Evolutionary conservation across 352 stramenopile species (phyloP).

Genomic region (Phytopythium cucurbitacearum): DNA sequence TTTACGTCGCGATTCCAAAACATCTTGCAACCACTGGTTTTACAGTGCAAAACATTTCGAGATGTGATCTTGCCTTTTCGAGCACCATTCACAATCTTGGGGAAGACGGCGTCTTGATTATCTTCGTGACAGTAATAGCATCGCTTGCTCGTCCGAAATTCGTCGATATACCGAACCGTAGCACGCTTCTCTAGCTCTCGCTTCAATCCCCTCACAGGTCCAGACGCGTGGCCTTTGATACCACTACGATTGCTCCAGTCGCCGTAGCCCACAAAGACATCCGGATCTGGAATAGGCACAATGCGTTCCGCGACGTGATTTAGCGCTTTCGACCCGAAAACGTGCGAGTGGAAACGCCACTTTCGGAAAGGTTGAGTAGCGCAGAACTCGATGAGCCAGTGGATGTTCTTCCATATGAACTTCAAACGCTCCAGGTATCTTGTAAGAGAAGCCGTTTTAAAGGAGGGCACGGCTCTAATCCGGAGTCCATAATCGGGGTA

Average conservation of each 20-base stretch:
- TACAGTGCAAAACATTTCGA: not conserved
- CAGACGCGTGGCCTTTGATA: too few species aligned
- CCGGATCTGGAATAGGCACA: too few species aligned
- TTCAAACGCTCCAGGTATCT: not conserved
- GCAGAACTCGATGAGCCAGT: slow-evolving; percentile 2
- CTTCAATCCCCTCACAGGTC: too few species aligned
- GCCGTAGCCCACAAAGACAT: too few species aligned
- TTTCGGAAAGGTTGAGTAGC: not conserved
- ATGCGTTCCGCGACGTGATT: too few species aligned
- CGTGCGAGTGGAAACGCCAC: too few species aligned
- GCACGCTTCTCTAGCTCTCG: not conserved
- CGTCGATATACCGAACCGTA: not conserved
- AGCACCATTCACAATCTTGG: slow-evolving; percentile 1
- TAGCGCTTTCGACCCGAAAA: too few species aligned
- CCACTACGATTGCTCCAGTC: too few species aligned
- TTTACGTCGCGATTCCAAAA: too few species aligned
- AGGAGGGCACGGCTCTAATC: not conserved
- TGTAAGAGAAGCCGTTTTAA: not conserved
- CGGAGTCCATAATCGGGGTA: not conserved
- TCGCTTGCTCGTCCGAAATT: too few species aligned
- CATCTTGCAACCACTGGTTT: too few species aligned
- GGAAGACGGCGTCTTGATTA: not conserved
- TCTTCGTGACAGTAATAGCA: too few species aligned
- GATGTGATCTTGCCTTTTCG: not conserved
- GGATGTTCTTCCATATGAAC: not conserved